Evolutionary conservation across 1,284 basidiomycete species (phyloP).

Genomic region (Cystobasidiaceae sp.): DNA sequence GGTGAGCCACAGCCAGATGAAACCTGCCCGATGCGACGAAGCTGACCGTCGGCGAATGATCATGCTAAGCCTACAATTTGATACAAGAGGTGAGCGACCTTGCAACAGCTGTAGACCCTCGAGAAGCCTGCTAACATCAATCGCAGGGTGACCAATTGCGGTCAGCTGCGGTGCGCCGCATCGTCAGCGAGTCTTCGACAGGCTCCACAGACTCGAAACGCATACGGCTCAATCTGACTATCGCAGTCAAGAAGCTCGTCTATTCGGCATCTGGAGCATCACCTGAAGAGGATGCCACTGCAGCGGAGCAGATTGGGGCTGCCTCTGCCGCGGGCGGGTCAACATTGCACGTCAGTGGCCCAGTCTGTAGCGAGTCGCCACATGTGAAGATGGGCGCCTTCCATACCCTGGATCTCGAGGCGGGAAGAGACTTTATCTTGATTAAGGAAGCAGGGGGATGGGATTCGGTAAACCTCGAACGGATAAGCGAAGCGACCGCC

Average conservation of each 20-base stretch:
- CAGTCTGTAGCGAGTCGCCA: slow-evolving; percentile 81
- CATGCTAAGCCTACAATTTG: slow-evolving; percentile 74
- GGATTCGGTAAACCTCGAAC: slow-evolving; percentile 79
- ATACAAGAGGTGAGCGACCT: slow-evolving; percentile 61
- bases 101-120: too few species aligned
- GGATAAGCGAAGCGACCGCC: slow-evolving; percentile 79
- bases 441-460: slow-evolving; percentile 72
- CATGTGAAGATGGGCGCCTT: slow-evolving; percentile 91
- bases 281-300: slow-evolving; percentile 5
- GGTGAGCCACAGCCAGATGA: neutral
- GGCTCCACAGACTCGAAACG: slow-evolving; percentile 90
- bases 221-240: slow-evolving; percentile 75
- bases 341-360: slow-evolving; percentile 78
- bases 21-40: neutral
- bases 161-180: slow-evolving; percentile 72
- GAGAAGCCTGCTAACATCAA: neutral
- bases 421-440: slow-evolving; percentile 84
- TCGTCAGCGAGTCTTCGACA: slow-evolving; percentile 70
- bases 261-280: slow-evolving; percentile 41
- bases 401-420: slow-evolving; percentile 91
- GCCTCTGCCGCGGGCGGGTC: slow-evolving; percentile 28
- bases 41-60: neutral
- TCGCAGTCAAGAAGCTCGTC: slow-evolving; percentile 63
- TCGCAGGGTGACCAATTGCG: slow-evolving; percentile 74
- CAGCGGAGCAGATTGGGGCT: slow-evolving; percentile 7